Evolutionary conservation across 176 grass and related monocot genomes (phyloP).

Genomic region (Puya raimondii): DNA sequence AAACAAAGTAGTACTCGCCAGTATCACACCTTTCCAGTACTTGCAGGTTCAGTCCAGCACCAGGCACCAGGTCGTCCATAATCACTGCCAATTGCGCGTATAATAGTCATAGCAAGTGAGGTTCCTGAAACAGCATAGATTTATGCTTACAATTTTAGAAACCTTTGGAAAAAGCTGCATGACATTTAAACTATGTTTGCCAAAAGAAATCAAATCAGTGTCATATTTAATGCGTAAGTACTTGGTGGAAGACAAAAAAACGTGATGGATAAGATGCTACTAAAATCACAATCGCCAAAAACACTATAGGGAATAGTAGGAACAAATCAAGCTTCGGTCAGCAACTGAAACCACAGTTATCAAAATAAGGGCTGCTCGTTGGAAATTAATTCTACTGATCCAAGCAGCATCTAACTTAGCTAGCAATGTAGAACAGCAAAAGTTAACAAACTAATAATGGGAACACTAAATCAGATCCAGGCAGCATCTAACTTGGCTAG

Average conservation of each 20-base stretch:
- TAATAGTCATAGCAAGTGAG: conserved; percentile 67
- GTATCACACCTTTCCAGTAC: conserved; percentile 55
- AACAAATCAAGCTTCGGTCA: not conserved
- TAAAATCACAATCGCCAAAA: not conserved
- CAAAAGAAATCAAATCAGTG: not conserved
- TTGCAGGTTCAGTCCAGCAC: conserved; percentile 90
- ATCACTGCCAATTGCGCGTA: conserved; percentile 77
- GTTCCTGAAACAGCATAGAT: conserved; percentile 39
- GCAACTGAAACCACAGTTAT: not conserved
- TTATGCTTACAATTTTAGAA: not conserved
- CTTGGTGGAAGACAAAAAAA: not conserved
- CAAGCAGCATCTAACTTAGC: not conserved
- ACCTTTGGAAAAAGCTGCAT: conserved; percentile 8
- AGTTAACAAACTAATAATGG: too few species aligned
- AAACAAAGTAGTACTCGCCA: conserved; percentile 2
- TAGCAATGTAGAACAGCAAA: not conserved
- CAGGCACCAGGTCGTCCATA: conserved; percentile 63
- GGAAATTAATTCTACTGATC: not conserved
- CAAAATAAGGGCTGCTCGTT: not conserved
- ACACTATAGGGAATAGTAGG: not conserved
- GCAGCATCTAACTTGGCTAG: not conserved
- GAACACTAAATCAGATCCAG: not conserved
- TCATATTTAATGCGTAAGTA: not conserved
- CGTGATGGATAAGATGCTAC: not conserved
- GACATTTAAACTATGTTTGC: not conserved